A percentile compares a stretch with the other conserved stretches of the same genome.
Evolutionary conservation across 192 early-diverging fungal genomes (phyloP).

Genomic region (Mycoemilia scoparia): DNA sequence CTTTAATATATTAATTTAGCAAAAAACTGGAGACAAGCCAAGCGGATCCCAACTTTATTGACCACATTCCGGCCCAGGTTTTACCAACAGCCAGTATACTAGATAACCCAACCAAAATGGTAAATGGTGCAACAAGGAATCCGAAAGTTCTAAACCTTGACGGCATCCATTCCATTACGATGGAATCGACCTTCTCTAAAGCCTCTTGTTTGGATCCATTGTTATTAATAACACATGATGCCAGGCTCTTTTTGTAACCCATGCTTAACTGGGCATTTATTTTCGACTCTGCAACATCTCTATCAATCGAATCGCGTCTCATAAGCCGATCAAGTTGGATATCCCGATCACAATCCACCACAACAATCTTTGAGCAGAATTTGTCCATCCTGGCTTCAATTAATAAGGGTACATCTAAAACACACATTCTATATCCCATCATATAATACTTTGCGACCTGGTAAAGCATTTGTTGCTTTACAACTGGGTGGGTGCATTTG

Average conservation of each 20-base stretch:
- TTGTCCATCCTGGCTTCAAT: conserved; percentile 65
- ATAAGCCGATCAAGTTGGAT: conserved; percentile 61
- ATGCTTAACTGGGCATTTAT: conserved; percentile 74
- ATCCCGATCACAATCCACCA: conserved; percentile 53
- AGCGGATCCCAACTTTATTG: no score
- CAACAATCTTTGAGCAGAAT: conserved; percentile 50
- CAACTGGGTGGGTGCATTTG: conserved; percentile 67
- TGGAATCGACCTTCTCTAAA: conserved; percentile 4
- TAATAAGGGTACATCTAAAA: conserved; percentile 88
- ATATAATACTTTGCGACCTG: conserved; percentile 50
- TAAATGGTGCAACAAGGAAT: conserved; percentile 16
- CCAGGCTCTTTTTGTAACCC: conserved; percentile 53
- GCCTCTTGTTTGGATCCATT: conserved; percentile 36
- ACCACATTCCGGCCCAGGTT: no score
- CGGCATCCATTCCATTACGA: conserved; percentile 12
- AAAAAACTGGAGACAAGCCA: no score
- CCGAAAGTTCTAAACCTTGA: conserved; percentile 6
- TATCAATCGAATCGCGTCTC: conserved; percentile 40
- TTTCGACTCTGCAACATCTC: conserved; percentile 41
- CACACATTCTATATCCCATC: conserved; percentile 40
- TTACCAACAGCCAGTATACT: no score
- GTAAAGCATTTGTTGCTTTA: conserved; percentile 64
- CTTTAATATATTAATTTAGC: no score
- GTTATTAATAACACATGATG: conserved; percentile 77
- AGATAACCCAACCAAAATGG: conserved; percentile 6